Conservation (phyloP, 371 early-diverging fungal genomes). For the Mucor circinelloides region DNA sequence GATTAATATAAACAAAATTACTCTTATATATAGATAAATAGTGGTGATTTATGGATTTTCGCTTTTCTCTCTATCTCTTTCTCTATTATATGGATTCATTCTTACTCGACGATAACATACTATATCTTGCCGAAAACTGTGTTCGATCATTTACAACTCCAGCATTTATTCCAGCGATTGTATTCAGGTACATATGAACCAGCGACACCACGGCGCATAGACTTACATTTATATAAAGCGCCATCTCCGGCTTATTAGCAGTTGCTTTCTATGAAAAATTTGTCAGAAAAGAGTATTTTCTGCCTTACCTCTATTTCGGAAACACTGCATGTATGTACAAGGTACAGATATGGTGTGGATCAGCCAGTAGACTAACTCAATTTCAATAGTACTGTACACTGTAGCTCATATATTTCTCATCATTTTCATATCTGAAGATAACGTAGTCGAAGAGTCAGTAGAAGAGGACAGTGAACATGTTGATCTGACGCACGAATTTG, state of each 20-base stretch:
- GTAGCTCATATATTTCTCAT: slow-evolving; percentile 10
- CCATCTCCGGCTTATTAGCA: background rate
- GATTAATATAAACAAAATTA: background rate
- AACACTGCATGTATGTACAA: slow-evolving; percentile 13
- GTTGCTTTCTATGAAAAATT: slow-evolving; percentile 13
- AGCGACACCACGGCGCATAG: background rate
- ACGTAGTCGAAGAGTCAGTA: background rate
- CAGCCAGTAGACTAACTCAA: background rate
- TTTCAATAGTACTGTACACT: slow-evolving; percentile 9
- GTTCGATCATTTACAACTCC: slow-evolving; percentile 12
- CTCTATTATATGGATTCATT: slow-evolving; percentile 8
- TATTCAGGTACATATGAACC: slow-evolving; percentile 9
- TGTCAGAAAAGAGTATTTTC: slow-evolving; percentile 7
- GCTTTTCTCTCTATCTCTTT: background rate
- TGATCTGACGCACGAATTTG: slow-evolving; percentile 8
- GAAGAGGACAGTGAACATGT: background rate
- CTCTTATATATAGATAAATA: background rate
- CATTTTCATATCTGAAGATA: slow-evolving; percentile 16
- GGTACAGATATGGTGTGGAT: too few species aligned
- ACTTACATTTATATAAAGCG: background rate
- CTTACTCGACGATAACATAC: background rate
- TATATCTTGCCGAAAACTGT: slow-evolving; percentile 15
- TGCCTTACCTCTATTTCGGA: slow-evolving; percentile 21
- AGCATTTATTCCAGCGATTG: slow-evolving; percentile 8
- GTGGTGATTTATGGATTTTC: background rate